phyloP scores from a whole-genome alignment of 2,329 filamentous ascomycete genomes.

The Plenodomus biglobosus region DNA sequence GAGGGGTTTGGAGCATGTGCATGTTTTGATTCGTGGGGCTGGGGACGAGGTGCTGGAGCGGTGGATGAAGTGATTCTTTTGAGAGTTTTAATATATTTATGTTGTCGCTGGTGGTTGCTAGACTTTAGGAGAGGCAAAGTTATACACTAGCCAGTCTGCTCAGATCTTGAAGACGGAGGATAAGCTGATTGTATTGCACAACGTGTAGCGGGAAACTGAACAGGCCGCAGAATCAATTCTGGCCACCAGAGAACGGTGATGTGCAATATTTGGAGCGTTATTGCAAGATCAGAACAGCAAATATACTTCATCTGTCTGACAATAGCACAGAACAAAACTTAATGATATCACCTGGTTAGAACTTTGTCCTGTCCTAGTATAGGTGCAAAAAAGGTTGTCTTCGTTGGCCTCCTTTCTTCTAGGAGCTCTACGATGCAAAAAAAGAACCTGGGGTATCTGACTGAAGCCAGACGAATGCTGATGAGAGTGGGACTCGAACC shows the following conservation, averaged over 20 bases:
- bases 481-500: conserved; percentile 41
- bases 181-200: too few relatives aligned
- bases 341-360: not conserved
- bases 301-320: too few relatives aligned
- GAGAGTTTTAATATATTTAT: too few relatives aligned
- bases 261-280: too few relatives aligned
- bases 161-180: too few relatives aligned
- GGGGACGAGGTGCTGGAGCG: conserved; percentile 52
- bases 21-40: conserved; percentile 74
- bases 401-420: not conserved
- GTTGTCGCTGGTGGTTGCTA: not conserved
- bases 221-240: too few relatives aligned
- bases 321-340: not conserved
- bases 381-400: not conserved
- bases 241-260: too few relatives aligned
- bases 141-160: too few relatives aligned
- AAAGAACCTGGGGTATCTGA: conserved; percentile 22
- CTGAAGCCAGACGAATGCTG: conserved; percentile 32
- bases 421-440: conserved; percentile 7
- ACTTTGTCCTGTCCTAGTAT: too few relatives aligned
- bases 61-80: conserved; percentile 7
- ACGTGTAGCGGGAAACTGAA: too few relatives aligned
- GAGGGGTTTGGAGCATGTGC: conserved; percentile 67
- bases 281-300: too few relatives aligned
- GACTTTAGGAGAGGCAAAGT: not conserved